Evolutionary conservation across 352 stramenopile genomes (phyloP).

Genomic region (Pythium grandisporangium): DNA sequence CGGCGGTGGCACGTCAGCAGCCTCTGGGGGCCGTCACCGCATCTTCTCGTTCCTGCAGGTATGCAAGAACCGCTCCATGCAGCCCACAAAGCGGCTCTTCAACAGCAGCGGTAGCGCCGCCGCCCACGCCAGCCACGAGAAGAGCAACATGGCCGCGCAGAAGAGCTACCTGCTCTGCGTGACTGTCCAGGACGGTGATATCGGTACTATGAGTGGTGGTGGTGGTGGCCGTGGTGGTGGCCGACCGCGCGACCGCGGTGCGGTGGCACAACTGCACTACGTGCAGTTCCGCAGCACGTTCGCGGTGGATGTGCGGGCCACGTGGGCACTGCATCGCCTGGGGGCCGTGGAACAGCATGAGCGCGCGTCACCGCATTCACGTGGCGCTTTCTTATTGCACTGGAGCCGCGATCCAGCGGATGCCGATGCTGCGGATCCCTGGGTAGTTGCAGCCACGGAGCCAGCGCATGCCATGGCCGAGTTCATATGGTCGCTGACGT

Average conservation of each 20-base stretch:
- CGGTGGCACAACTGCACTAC: conserved; percentile 38
- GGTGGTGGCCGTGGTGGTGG: too few species aligned
- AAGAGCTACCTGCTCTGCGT: conserved; percentile 69
- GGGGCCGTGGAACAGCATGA: conserved; percentile 55
- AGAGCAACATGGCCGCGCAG: too few species aligned
- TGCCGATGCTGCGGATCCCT: conserved; percentile 35
- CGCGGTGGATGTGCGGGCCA: conserved; percentile 49
- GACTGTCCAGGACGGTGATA: conserved; percentile 35
- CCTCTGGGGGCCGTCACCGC: conserved; percentile 16
- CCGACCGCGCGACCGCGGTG: not conserved
- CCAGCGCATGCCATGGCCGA: conserved; percentile 48
- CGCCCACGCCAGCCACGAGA: conserved; percentile 10
- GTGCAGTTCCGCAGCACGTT: conserved; percentile 57
- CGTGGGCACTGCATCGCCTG: conserved; percentile 44
- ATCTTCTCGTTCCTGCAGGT: conserved; percentile 58
- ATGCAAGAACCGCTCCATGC: conserved; percentile 48
- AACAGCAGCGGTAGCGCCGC: conserved; percentile 13
- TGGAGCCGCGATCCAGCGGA: too few species aligned
- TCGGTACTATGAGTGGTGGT: too few species aligned
- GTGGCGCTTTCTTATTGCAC: conserved; percentile 41
- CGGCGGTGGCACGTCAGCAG: not conserved
- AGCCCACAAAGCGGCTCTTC: conserved; percentile 48
- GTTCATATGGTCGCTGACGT: conserved; percentile 67
- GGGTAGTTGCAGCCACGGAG: conserved; percentile 49
- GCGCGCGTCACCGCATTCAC: conserved; percentile 33